Percentiles rank a stretch among this genome's conserved stretches.
Conservation (phyloP, 306 rosid species). For the Luffa acutangula region DNA sequence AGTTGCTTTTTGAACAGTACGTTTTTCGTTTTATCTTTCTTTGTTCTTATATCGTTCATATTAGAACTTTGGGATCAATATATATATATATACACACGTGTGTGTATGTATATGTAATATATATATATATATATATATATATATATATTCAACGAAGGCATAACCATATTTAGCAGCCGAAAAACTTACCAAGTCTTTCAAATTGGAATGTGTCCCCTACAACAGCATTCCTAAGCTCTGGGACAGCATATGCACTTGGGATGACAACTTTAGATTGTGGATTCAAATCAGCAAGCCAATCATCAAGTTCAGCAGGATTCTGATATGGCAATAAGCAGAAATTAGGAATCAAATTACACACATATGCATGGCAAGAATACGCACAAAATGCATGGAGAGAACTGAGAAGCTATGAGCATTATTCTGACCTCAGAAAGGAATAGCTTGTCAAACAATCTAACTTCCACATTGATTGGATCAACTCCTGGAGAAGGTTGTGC, state of each 20-base stretch:
- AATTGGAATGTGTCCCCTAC: slow-evolving; percentile 80
- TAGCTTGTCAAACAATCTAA: slow-evolving; percentile 75
- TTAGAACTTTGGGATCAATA: not conserved
- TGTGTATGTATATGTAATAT: too few relatives aligned
- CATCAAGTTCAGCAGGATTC: slow-evolving; percentile 93
- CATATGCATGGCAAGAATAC: not conserved
- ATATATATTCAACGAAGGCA: not conserved
- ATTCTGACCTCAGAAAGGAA: slow-evolving; percentile 74
- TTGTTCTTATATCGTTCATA: not conserved
- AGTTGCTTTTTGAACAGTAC: not conserved
- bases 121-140: too few relatives aligned
- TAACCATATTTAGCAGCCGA: not conserved
- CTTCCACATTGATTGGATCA: slow-evolving; percentile 77
- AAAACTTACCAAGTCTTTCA: slow-evolving; percentile 76
- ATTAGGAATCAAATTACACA: not conserved
- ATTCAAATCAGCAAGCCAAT: slow-evolving; percentile 86
- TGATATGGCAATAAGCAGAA: slow-evolving; percentile 16
- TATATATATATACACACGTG: too few relatives aligned
- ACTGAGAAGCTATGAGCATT: not conserved
- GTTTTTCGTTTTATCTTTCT: not conserved
- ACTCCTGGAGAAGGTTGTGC: slow-evolving; percentile 71
- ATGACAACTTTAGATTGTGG: slow-evolving; percentile 55
- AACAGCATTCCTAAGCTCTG: slow-evolving; percentile 36
- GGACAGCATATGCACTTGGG: slow-evolving; percentile 56
- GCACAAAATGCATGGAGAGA: not conserved